Base-by-base conservation (phyloP, 1,284 basidiomycete genomes). In the Phaffia rhodozyma region DNA sequence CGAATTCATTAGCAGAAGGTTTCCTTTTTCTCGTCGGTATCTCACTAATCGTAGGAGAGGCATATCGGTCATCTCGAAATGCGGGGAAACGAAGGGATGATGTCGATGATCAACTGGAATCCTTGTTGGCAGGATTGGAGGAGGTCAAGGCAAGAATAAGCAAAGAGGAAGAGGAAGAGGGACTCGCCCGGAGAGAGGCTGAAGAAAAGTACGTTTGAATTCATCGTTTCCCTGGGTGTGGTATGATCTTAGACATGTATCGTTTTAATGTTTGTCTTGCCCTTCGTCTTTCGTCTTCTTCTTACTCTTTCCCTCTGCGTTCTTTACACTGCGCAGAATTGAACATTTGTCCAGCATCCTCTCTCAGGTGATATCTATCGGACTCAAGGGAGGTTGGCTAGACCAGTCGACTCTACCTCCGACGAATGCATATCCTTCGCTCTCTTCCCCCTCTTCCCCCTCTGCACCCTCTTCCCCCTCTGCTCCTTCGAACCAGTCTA, bases 1-100 rank as follows among this genome's bases (percentile, higher is more conserved):
- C 64, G 5, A 65, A 55, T 13, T 55, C 64, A 5, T 23, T 65
- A 9, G 64, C 64, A 7, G 64, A 65, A 29, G 60, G 59, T 7
- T 65, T 65, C 30, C 59, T 65, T 2, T 58, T 65, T 30, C 58
- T 58, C n/a, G 64, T 65, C 27, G 64, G 59, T 9, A 52, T 61
- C 23, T 29, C 43, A 2, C 55, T 65, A 18, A 60, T 65, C 34
- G 59, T 55, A 23, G 64, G 59, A 23, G 64, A 65, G 38, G 59
- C 64, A 5, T 65, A 60, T 49, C 58, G 64, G 38, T 52, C 47
- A 2, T 61, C 59, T 21, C 59, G 64, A 29, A 57, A 54, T 16
- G 55, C 54, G 0, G 48, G 43, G 7, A 65, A 65, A 21, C 64
- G 64, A 21, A 49, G 56, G 9, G 64, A 61, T 23, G 60, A 58